Evolutionary conservation across 2,329 filamentous ascomycete genomes (phyloP), one percentile per base, ranked within the genome.

Genomic region (Alternaria atra): DNA sequence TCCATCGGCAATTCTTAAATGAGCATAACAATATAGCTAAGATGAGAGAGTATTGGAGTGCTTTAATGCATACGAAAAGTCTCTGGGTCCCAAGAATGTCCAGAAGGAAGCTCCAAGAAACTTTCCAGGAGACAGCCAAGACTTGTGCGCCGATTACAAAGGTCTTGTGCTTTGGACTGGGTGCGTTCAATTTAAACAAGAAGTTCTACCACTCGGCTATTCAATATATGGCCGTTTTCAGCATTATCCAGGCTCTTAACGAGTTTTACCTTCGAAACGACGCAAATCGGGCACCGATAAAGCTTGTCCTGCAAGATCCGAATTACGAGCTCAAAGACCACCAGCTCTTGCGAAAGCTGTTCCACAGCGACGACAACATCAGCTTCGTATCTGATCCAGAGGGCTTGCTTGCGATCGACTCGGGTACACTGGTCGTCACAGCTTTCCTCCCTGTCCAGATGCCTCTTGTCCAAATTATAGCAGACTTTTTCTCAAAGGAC

Each of bases 231-330:
- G 55, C 59, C 2, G 51, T 59, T 6, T 66, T 68, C 40, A 58
- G 50, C 17, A 66, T 70, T 1, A 65, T 65, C 2, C 29, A 46
- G 1, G 25, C 32, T 2, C 55, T 71, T 0, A 27, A 65, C 6
- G 15, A 25, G 2, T 13, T 32, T 1, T 59, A 66, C 35, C 39
- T 10, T 6, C 8, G 27, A 2, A n/a, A 30, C 6, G 42, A 58
- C n/a, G 17, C 57, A 1, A 5, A 13, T 2, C 15, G n/a, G 1
- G n/a, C 29, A 12, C 8, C 25, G 8, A 50, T 70, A 2, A 17
- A 56, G 12, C 52, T 71, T n/a, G 39, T 70, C 6, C 43, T 64
- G 2, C 67, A 71, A 29, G 67, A 71, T 34, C 70, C 70, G 1
- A 53, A 40, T 25, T 71, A 71, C 48, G 37, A 40, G 9, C 8